phyloP scores from a whole-genome alignment of 2,329 filamentous ascomycete genomes.

The Geosmithia morbida region DNA sequence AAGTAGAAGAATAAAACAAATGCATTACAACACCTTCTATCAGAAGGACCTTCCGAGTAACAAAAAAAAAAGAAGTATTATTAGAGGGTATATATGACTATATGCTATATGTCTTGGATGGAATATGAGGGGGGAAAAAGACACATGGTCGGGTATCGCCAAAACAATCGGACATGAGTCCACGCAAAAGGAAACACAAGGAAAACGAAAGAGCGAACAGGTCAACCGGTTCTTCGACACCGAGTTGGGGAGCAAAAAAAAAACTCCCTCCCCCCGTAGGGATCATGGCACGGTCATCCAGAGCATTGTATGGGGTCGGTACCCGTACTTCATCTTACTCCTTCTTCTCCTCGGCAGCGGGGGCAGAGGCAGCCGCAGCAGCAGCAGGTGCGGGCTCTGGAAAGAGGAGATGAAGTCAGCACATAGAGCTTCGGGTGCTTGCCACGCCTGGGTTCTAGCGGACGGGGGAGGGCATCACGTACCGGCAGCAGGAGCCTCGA shows the following conservation, averaged over 20 bases:
- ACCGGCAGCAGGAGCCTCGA: conserved; percentile 1
- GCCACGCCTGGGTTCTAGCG: no score
- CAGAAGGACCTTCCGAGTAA: no score
- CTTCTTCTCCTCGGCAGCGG: conserved; percentile 8
- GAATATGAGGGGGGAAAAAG: background rate
- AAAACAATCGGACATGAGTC: background rate
- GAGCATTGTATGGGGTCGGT: background rate
- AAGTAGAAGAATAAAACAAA: background rate
- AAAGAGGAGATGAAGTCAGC: background rate
- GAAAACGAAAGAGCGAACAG: background rate
- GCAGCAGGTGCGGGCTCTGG: conserved; percentile 11
- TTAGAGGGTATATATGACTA: background rate
- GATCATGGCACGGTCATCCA: background rate
- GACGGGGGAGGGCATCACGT: no score
- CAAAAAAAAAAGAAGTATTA: background rate
- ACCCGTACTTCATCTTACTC: background rate
- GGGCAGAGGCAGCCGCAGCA: conserved; percentile 7
- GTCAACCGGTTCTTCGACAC: background rate
- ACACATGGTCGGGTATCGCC: background rate
- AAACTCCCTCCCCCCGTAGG: background rate
- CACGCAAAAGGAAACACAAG: background rate
- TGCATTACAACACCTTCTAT: no score
- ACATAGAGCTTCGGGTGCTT: no score
- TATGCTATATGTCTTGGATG: background rate
- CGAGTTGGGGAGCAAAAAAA: no score